Evolutionary conservation across 116 monocot species (phyloP), one percentile per base, ranked within the genome.

Genomic region (Papilionanthe hybrid): DNA sequence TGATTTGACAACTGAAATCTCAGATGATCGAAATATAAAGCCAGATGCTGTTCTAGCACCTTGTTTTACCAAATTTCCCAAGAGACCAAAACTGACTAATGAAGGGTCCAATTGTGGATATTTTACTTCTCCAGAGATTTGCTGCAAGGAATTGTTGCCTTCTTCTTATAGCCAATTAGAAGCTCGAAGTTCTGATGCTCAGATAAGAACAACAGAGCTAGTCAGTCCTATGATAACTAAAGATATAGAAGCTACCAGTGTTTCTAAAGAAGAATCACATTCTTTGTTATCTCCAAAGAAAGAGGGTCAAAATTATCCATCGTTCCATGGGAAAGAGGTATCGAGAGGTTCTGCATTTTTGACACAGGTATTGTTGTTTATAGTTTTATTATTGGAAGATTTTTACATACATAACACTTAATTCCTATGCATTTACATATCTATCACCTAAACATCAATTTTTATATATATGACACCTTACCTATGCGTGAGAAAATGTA

Each of bases 341-440:
- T 80, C 80, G 42, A 86, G 72, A 75, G 96, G 91, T 42, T 86
- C 88, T 86, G 81, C 82, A 74, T 96, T 96, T 77, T 83, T 96
- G 79, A 19, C 68, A 41, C 86, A 92, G 93, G 96, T 96, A 73
- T 43, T 43, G 57, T 75, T 60, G 19, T 60, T 60, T 32, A 32
- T 32, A 32, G 32, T 32, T 32, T 32, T 32, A 32, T 32, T 32
- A 32, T 32, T 32, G 32, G 32, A 32, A 32, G 32, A 32, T 32
- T 32, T 32, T 32, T 32, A 32, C 32, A 32, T 32, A 0, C 32
- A 32, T 32, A 32, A 32, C 32, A 32, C 32, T 32, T 32, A 32
- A 32, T 32, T 32, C 32, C 32, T 32, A 32, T 32, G 32, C 2
- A 32, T 32, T 32, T 32, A 32, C 32, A 32, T 32, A 2, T 32